Evolutionary conservation across 345 rosid species (phyloP).

Genomic region (Rubroshorea leprosula): DNA sequence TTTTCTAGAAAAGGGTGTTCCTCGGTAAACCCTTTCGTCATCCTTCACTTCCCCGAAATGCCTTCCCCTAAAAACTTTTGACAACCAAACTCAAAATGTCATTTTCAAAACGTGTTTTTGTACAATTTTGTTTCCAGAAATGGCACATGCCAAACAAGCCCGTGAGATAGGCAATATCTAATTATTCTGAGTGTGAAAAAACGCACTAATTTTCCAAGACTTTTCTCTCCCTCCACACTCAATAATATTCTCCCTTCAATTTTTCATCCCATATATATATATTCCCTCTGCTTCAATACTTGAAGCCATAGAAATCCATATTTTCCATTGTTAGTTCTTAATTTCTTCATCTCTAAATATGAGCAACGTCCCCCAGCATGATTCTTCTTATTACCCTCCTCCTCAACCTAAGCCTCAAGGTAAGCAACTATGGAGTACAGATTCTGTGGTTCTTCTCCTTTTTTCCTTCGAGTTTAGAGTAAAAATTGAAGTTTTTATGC

Average conservation of each 20-base stretch:
- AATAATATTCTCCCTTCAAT: slow-evolving; percentile 7
- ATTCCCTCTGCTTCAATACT: background rate
- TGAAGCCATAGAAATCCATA: background rate
- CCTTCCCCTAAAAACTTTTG: too few species aligned
- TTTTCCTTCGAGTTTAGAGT: too few species aligned
- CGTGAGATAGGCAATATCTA: background rate
- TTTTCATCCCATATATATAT: background rate
- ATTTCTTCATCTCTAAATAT: background rate
- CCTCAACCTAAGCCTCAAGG: too few species aligned
- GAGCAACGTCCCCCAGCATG: slow-evolving; percentile 18
- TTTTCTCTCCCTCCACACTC: slow-evolving; percentile 5
- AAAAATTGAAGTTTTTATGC: too few species aligned
- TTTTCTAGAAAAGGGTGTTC: too few species aligned
- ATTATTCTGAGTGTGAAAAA: background rate
- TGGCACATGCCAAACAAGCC: too few species aligned
- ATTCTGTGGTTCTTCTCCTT: too few species aligned
- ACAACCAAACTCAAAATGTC: too few species aligned
- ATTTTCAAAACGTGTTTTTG: too few species aligned
- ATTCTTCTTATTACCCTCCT: slow-evolving; percentile 49
- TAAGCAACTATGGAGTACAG: background rate
- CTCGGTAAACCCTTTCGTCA: too few species aligned
- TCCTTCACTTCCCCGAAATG: too few species aligned
- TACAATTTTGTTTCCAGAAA: too few species aligned
- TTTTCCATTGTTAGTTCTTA: background rate
- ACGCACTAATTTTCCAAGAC: background rate